A percentile compares a stretch with the other conserved stretches of the same genome.
Conservation (phyloP, 768 basidiomycete species). For the Tricholoma bakamatsutake region DNA sequence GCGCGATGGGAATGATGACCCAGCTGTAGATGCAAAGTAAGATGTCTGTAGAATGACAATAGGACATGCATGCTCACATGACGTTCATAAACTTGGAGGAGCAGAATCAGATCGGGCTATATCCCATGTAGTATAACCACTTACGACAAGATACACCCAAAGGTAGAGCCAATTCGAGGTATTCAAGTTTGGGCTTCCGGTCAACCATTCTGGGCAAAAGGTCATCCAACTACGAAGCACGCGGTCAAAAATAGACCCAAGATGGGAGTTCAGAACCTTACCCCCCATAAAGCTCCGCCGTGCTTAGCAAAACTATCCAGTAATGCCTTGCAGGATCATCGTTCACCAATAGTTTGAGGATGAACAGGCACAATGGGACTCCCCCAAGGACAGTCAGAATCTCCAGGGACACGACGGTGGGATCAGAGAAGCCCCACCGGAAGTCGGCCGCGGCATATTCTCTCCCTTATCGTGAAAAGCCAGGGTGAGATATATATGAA, state of each 20-base stretch:
- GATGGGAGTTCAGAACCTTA: slow-evolving; percentile 20
- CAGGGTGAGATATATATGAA: not conserved
- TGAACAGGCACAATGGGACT: slow-evolving; percentile 69
- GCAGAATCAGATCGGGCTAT: not conserved
- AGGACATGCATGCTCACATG: slow-evolving; percentile 45
- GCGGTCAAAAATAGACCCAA: not conserved
- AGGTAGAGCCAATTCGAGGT: slow-evolving; percentile 65
- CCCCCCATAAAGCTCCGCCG: slow-evolving; percentile 77
- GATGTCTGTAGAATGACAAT: not conserved
- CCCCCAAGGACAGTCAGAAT: slow-evolving; percentile 76
- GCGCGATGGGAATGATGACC: slow-evolving; percentile 69
- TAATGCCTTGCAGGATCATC: slow-evolving; percentile 65
- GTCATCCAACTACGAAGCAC: slow-evolving; percentile 65
- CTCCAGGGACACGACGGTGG: slow-evolving; percentile 78
- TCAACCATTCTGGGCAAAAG: slow-evolving; percentile 83
- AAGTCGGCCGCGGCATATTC: slow-evolving; percentile 78
- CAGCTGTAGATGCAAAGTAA: slow-evolving; percentile 42
- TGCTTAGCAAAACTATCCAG: slow-evolving; percentile 76
- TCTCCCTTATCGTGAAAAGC: slow-evolving; percentile 44
- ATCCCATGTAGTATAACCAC: slow-evolving; percentile 21
- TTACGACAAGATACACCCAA: slow-evolving; percentile 77
- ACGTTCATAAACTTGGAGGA: slow-evolving; percentile 66
- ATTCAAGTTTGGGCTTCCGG: slow-evolving; percentile 64
- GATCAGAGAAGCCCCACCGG: slow-evolving; percentile 77
- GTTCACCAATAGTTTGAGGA: slow-evolving; percentile 58